Evolutionary conservation across 495 filamentous ascomycete species (phyloP).

Genomic region (Umbilicaria muhlenbergii): DNA sequence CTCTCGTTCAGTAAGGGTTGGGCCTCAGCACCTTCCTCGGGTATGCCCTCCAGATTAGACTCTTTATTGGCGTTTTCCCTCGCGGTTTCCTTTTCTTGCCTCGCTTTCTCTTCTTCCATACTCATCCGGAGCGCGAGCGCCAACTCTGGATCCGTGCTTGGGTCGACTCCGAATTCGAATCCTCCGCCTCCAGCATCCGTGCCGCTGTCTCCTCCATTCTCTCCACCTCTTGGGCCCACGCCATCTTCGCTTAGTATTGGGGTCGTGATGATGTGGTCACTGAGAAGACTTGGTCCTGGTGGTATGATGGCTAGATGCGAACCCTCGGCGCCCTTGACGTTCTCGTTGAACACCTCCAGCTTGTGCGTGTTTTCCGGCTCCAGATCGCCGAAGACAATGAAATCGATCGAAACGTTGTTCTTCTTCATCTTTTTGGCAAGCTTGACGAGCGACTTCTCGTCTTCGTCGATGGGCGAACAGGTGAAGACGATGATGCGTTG

Average conservation of each 20-base stretch:
- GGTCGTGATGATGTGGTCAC: constrained; percentile 81
- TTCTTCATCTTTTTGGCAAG: constrained; percentile 99
- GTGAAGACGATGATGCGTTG: constrained; percentile 94
- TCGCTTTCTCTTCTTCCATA: constrained; percentile 91
- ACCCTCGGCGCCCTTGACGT: constrained; percentile 76
- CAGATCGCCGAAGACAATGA: constrained; percentile 86
- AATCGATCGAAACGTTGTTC: constrained; percentile 76
- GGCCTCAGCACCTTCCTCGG: constrained; percentile 58
- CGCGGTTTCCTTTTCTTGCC: constrained; percentile 70
- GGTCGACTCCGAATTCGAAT: constrained; percentile 66
- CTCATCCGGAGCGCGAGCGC: constrained; percentile 94
- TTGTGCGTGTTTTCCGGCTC: constrained; percentile 84
- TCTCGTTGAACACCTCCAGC: constrained; percentile 80
- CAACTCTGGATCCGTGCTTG: constrained; percentile 74
- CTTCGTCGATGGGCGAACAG: constrained; percentile 79
- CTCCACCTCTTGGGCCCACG: constrained; percentile 24
- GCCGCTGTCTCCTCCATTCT: constrained; percentile 30
- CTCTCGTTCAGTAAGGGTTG: constrained; percentile 49
- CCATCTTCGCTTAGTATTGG: constrained; percentile 77
- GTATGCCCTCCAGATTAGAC: constrained; percentile 57
- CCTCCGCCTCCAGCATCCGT: constrained; percentile 43
- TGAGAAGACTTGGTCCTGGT: constrained; percentile 78
- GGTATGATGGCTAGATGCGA: constrained; percentile 83
- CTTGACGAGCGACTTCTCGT: constrained; percentile 73
- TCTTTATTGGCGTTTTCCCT: constrained; percentile 55